Percentiles rank a stretch among this genome's conserved stretches.
These are phyloP conservation scores for Alternaria infectoria DNA, from an alignment of 2,329 filamentous ascomycete genomes.

Conservation along the genomic window DNA sequence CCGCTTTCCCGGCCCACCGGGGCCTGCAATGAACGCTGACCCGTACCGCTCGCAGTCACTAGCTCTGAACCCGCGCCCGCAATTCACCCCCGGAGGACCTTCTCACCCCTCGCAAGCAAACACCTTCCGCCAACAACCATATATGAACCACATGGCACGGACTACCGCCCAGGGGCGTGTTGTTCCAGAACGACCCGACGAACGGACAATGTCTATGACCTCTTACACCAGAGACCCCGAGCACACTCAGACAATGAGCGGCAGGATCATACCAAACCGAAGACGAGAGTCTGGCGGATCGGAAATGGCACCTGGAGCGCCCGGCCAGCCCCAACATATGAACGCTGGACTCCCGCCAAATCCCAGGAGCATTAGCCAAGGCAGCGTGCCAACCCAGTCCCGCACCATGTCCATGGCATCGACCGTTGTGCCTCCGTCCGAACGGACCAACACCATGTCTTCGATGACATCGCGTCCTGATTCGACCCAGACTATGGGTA, in stretches of 20 bases:
- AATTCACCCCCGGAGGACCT: conserved; percentile 64
- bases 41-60: conserved; percentile 92
- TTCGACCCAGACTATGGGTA: conserved; percentile 43
- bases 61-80: conserved; percentile 75
- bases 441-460: conserved; percentile 64
- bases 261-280: conserved; percentile 84
- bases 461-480: conserved; percentile 52
- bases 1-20: conserved; percentile 61
- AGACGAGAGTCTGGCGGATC: conserved; percentile 61
- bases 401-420: conserved; percentile 95
- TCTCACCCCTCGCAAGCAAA: conserved; percentile 67
- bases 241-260: conserved; percentile 88
- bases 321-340: conserved; percentile 27
- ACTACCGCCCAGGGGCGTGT: conserved; percentile 91
- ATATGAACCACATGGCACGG: conserved; percentile 70
- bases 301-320: conserved; percentile 27
- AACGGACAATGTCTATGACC: conserved; percentile 95
- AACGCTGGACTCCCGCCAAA: conserved; percentile 41
- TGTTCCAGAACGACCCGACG: conserved; percentile 89
- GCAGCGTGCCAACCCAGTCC: conserved; percentile 51
- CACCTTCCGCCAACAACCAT: conserved; percentile 79
- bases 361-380: conserved; percentile 45
- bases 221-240: conserved; percentile 78
- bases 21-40: conserved; percentile 80
- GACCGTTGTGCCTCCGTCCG: conserved; percentile 72